phyloP scores from a whole-genome alignment of 2,329 filamentous ascomycete genomes.

The Aspergillus eucalypticola region DNA sequence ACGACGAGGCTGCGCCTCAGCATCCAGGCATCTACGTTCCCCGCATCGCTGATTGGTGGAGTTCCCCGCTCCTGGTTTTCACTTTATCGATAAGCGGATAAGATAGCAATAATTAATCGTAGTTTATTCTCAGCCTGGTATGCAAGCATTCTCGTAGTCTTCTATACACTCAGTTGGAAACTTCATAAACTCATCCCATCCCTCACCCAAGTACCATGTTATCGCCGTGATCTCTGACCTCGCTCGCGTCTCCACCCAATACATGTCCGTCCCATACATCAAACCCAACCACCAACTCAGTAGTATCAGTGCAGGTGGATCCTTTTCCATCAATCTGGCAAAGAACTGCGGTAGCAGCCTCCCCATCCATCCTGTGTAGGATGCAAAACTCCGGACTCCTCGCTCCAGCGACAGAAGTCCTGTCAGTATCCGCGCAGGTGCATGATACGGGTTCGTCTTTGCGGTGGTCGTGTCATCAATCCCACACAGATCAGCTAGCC shows the following conservation, averaged over 20 bases:
- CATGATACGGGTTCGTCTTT: slow-evolving; percentile 39
- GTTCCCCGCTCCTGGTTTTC: not conserved
- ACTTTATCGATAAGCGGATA: not conserved
- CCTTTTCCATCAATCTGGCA: slow-evolving; percentile 31
- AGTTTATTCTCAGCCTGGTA: not conserved
- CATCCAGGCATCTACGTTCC: slow-evolving; percentile 33
- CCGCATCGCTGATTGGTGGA: slow-evolving; percentile 23
- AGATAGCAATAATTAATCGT: not conserved
- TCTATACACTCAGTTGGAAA: slow-evolving; percentile 30
- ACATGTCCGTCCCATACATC: slow-evolving; percentile 27
- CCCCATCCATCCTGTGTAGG: slow-evolving; percentile 38
- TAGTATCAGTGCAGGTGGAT: slow-evolving; percentile 35
- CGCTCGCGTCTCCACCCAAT: slow-evolving; percentile 35
- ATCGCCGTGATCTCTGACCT: slow-evolving; percentile 39
- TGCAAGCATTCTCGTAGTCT: not conserved
- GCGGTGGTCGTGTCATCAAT: slow-evolving; percentile 33
- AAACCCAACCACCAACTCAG: slow-evolving; percentile 39
- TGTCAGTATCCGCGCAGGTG: slow-evolving; percentile 38
- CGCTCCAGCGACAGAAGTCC: slow-evolving; percentile 33
- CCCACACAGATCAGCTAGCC: slow-evolving; percentile 37
- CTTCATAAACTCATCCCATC: slow-evolving; percentile 31
- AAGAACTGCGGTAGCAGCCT: slow-evolving; percentile 33
- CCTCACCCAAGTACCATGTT: slow-evolving; percentile 38
- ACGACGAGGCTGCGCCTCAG: slow-evolving; percentile 5
- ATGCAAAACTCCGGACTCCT: slow-evolving; percentile 22